Evolutionary conservation across 768 basidiomycete genomes (phyloP).

Genomic region (Boletales sp.): DNA sequence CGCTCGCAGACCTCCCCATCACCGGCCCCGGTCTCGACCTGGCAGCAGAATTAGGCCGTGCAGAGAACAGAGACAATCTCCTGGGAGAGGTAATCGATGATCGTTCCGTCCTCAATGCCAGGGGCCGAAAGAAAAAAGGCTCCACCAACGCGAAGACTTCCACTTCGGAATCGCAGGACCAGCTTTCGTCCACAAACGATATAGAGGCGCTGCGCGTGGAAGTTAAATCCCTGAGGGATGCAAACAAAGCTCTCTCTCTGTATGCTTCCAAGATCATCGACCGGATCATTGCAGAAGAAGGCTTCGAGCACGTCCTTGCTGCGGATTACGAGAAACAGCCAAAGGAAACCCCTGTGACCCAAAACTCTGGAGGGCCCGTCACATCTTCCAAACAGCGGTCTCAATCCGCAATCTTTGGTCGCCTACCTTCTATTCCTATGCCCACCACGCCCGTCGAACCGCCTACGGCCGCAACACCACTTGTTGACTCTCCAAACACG

Average conservation of each 20-base stretch:
- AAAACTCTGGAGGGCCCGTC: conserved; percentile 13
- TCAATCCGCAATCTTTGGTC: conserved; percentile 55
- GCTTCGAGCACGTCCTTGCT: conserved; percentile 96
- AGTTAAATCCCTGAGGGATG: conserved; percentile 90
- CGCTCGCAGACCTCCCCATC: conserved; percentile 82
- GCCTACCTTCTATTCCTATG: conserved; percentile 34
- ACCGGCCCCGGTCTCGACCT: conserved; percentile 87
- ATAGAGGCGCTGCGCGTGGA: conserved; percentile 77
- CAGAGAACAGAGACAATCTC: conserved; percentile 82
- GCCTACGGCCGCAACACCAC: conserved; percentile 20
- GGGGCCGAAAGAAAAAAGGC: conserved; percentile 43
- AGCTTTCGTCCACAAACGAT: conserved; percentile 47
- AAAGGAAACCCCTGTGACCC: conserved; percentile 38
- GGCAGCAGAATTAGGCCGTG: conserved; percentile 87
- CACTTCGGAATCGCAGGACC: conserved; percentile 40
- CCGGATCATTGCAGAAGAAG: conserved; percentile 92
- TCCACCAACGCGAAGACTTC: conserved; percentile 31
- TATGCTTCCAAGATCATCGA: conserved; percentile 99
- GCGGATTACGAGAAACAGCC: conserved; percentile 75
- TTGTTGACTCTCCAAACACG: conserved; percentile 22
- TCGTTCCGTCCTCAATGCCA: conserved; percentile 40
- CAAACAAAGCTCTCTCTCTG: conserved; percentile 91
- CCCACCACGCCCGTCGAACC: conserved; percentile 31
- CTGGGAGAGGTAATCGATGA: conserved; percentile 54
- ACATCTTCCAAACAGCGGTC: conserved; percentile 48